Evolutionary conservation across 345 rosid genomes (phyloP).

Genomic region (Syzygium grande): DNA sequence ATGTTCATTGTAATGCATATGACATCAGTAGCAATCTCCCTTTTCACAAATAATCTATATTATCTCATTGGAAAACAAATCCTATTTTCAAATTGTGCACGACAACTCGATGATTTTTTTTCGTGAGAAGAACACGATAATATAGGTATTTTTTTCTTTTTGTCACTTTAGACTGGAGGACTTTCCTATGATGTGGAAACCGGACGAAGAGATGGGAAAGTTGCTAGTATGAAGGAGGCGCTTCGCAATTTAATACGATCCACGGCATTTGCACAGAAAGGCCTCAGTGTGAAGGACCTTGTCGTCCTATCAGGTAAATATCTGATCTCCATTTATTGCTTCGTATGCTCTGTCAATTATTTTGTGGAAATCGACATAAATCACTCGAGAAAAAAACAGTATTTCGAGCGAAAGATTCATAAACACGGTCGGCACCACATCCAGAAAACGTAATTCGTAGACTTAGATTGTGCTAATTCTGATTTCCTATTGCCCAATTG

Average conservation of each 20-base stretch:
- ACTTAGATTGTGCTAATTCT: neutral
- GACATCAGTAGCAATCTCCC: neutral
- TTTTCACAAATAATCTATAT: neutral
- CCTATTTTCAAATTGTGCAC: neutral
- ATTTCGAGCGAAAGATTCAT: neutral
- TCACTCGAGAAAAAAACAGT: neutral
- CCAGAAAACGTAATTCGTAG: neutral
- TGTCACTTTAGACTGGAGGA: constrained; percentile 23
- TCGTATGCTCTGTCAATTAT: neutral
- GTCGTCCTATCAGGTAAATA: constrained; percentile 54
- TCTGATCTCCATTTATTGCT: neutral
- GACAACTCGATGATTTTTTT: neutral
- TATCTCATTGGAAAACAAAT: neutral
- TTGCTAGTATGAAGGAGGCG: constrained; percentile 28
- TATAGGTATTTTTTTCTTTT: neutral
- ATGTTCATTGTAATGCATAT: neutral
- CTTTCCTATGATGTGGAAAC: constrained; percentile 46
- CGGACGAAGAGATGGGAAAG: constrained; percentile 61
- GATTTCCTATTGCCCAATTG: constrained; percentile 15
- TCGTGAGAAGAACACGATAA: neutral
- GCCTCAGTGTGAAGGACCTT: constrained; percentile 40
- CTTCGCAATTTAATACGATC: constrained; percentile 22
- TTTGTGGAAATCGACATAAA: neutral
- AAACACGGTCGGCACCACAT: neutral
- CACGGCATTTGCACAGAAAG: constrained; percentile 14